Evolutionary conservation across 139 green algal genomes (phyloP), one percentile per base, ranked within the genome.

Genomic region (Eudorina sp.): DNA sequence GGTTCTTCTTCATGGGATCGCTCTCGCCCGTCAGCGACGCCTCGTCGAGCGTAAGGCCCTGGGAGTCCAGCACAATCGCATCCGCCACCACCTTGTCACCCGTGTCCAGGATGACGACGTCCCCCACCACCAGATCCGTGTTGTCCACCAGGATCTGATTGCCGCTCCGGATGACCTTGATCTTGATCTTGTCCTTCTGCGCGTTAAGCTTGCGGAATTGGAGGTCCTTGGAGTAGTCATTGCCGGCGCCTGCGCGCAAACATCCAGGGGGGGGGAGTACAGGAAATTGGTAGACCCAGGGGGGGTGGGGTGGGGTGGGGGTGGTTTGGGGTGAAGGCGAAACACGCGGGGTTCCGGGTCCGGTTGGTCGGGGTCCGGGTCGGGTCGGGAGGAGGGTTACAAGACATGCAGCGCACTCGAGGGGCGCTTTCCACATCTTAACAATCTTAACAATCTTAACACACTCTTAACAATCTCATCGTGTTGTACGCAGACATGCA

Each of bases 201-300:
- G 89, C 92, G 83, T 99, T 99, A 1, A 99, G 92, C 79, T 98
- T 98, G 3, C 95, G 89, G 90, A 99, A 99, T 92, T 99, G 97
- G 48, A 94, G 84, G 81, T 99, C 97, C 89, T 99, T 99, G 70
- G 96, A 92, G 85, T 97, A 99, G 92, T 99, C 97, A 75, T 99
- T 99, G 8, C 93, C 91, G 16, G 97, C 96, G 40, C 94, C 95
- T 97, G 93, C 16, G n/a, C n/a, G n/a, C n/a, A n/a, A n/a, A n/a
- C n/a, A n/a, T n/a, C n/a, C n/a, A n/a, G n/a, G n/a, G n/a, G n/a
- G n/a, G n/a, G n/a, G n/a, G n/a, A n/a, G n/a, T n/a, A n/a, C n/a
- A n/a, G n/a, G n/a, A n/a, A n/a, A n/a, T n/a, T n/a, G n/a, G n/a
- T n/a, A n/a, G n/a, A n/a, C n/a, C n/a, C n/a, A n/a, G n/a, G n/a